A percentile compares a stretch with the other conserved stretches of the same genome.
Evolutionary conservation across 345 rosid species (phyloP).

Genomic region (Chamaenerion angustifolium): DNA sequence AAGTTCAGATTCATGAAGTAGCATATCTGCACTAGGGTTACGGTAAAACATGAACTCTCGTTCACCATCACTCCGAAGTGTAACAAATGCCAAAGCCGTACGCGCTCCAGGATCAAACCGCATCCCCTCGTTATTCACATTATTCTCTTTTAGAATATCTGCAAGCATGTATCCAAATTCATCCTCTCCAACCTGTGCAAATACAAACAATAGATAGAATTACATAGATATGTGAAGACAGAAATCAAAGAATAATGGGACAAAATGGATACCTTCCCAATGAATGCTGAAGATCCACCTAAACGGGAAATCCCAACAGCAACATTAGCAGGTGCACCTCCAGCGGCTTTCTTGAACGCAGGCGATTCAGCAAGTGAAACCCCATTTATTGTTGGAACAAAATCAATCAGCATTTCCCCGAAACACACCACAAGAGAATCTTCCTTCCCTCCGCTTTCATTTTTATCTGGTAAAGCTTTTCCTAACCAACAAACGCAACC

Average conservation of each 20-base stretch:
- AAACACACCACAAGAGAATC: conserved; percentile 70
- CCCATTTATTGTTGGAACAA: conserved; percentile 72
- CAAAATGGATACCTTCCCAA: conserved; percentile 52
- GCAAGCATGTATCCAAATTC: conserved; percentile 98
- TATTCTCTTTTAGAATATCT: conserved; percentile 68
- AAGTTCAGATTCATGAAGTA: conserved; percentile 69
- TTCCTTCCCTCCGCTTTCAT: conserved; percentile 29
- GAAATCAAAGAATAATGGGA: background rate
- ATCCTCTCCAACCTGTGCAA: conserved; percentile 80
- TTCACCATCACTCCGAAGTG: conserved; percentile 76
- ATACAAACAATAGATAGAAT: background rate
- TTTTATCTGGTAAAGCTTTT: conserved; percentile 40
- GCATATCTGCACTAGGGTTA: conserved; percentile 96
- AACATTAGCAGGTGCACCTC: conserved; percentile 98
- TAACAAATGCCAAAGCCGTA: conserved; percentile 93
- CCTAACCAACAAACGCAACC: conserved; percentile 17
- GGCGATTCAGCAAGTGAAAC: conserved; percentile 83
- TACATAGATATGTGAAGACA: background rate
- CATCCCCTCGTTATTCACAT: conserved; percentile 70
- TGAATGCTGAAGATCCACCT: conserved; percentile 84
- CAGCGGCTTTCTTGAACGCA: conserved; percentile 85
- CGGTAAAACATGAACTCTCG: conserved; percentile 97
- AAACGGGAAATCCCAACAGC: conserved; percentile 91
- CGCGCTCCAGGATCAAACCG: conserved; percentile 86
- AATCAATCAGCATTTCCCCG: conserved; percentile 93